phyloP scores from a whole-genome alignment of 164 flowering plant species.

The Echeveria elegans region DNA sequence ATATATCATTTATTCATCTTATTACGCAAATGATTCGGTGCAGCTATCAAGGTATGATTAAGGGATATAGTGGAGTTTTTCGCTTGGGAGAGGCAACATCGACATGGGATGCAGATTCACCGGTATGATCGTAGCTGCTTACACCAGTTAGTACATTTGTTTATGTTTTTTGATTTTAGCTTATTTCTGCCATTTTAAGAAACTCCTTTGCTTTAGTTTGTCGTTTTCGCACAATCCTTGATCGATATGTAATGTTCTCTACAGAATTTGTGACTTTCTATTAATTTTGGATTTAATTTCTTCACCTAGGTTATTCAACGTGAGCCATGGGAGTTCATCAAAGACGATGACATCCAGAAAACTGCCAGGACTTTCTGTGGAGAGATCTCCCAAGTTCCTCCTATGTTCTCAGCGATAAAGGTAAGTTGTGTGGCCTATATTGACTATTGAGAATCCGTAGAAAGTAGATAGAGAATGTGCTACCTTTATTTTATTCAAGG shows the following conservation, averaged over 20 bases:
- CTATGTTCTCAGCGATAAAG: slow-evolving; percentile 98
- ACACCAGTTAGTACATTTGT: slow-evolving; percentile 7
- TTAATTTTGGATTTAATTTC: not conserved
- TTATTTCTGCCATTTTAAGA: not conserved
- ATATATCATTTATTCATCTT: not conserved
- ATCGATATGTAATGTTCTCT: not conserved
- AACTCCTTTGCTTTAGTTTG: not conserved
- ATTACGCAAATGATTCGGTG: slow-evolving; percentile 9
- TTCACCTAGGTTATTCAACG: slow-evolving; percentile 74
- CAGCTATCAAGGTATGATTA: slow-evolving; percentile 92
- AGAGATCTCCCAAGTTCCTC: slow-evolving; percentile 98
- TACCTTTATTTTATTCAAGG: not conserved
- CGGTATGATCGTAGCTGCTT: slow-evolving; percentile 43
- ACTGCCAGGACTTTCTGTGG: slow-evolving; percentile 71
- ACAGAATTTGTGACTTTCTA: not conserved
- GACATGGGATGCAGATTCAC: slow-evolving; percentile 99
- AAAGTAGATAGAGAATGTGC: not conserved
- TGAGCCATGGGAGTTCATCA: slow-evolving; percentile 98
- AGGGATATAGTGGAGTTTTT: slow-evolving; percentile 88
- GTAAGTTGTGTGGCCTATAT: slow-evolving; percentile 33
- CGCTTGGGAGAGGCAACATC: slow-evolving; percentile 98
- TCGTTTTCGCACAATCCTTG: not conserved
- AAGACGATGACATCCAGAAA: slow-evolving; percentile 77
- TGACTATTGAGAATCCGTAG: not conserved
- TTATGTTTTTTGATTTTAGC: not conserved